Evolutionary conservation across 495 filamentous ascomycete genomes (phyloP), one percentile per base, ranked within the genome.

Genomic region (Hypoxylon fragiforme): DNA sequence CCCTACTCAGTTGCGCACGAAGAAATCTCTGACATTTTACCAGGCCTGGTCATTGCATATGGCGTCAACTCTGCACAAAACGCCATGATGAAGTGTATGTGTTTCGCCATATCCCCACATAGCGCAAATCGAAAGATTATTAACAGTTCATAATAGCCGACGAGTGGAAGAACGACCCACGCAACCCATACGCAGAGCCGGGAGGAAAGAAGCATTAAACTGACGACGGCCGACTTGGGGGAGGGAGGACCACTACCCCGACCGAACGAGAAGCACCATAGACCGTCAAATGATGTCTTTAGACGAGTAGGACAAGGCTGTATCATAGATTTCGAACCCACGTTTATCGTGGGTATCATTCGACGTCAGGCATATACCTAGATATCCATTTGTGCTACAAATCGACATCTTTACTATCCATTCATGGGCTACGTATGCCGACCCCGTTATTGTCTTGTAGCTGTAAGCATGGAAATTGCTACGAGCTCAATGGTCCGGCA

Each of bases 91-190:
- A 72, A 78, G 65, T 81, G 92, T 97, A 79, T 74, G 88, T 83
- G 37, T 45, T 43, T 54, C 34, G 34, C 16, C 14, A 24, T 44
- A 34, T n/a, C 21, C 15, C 42, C 20, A 16, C 34, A 9, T 20
- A 24, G 18, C 19, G 12, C 6, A 22, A 35, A 44, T 39, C 24
- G 31, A 30, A 15, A 62, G 32, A 31, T 42, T 54, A 54, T 69
- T 75, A 40, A 69, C 64, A 35, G 18, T 36, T 41, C 24, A 30
- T 16, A 32, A 60, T 66, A 97, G 92, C 83, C 76, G 89, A 86
- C 52, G 88, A 97, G 71, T 96, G 81, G 85, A 92, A 89, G 85
- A 92, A 94, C 80, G 92, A 97, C 77, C 92, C 92, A 57, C 83
- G 92, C 70, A 96, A 96, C 82, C 88, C 86, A 63, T 77, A 82